Conservation (phyloP, 495 filamentous ascomycete genomes). For the Aspergillus steynii region DNA sequence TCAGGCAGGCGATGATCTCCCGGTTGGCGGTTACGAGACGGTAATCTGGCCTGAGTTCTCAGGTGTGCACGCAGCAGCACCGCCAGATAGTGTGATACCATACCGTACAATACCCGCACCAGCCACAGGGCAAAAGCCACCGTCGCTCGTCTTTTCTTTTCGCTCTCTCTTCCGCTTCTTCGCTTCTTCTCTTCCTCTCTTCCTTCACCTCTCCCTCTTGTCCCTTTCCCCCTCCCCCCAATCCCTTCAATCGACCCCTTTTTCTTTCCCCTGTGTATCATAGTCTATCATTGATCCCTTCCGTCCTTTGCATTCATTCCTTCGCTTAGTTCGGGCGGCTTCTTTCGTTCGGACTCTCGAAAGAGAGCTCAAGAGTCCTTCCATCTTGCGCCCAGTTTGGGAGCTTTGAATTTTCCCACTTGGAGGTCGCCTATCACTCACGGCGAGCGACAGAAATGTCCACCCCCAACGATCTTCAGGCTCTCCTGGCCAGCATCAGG, state of each 20-base stretch:
- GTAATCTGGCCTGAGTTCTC: not conserved
- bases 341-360: slow-evolving; percentile 31
- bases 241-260: slow-evolving; percentile 16
- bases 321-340: slow-evolving; percentile 16
- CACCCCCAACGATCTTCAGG: slow-evolving; percentile 50
- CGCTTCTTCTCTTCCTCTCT: slow-evolving; percentile 27
- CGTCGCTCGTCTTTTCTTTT: slow-evolving; percentile 21
- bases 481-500: slow-evolving; percentile 49
- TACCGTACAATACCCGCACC: slow-evolving; percentile 9
- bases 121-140: slow-evolving; percentile 14
- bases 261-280: slow-evolving; percentile 10
- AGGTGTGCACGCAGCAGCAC: not conserved
- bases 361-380: slow-evolving; percentile 32
- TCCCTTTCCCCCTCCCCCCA: not conserved
- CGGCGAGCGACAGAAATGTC: slow-evolving; percentile 53
- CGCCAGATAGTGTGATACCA: not conserved
- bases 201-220: slow-evolving; percentile 28
- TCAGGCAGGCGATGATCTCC: too few species aligned
- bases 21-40: too few species aligned
- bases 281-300: not conserved
- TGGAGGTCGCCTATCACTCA: slow-evolving; percentile 30
- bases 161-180: slow-evolving; percentile 17
- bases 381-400: not conserved
- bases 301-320: slow-evolving; percentile 17
- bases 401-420: slow-evolving; percentile 30